These are phyloP conservation scores for Pestalotiopsis sp. DNA, from an alignment of 2,329 filamentous ascomycete genomes.

Conservation along the genomic window DNA sequence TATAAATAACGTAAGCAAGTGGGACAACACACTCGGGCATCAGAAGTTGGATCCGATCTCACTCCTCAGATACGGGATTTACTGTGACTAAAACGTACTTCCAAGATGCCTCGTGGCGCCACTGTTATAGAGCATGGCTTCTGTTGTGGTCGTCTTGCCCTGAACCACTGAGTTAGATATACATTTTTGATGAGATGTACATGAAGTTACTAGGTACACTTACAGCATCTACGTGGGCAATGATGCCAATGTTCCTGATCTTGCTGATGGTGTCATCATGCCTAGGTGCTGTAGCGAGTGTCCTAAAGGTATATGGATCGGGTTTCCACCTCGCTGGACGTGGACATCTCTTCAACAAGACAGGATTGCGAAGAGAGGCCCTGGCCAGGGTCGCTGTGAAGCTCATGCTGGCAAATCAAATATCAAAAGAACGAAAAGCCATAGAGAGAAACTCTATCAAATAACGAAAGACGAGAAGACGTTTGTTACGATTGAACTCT, in stretches of 20 bases:
- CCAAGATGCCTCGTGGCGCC: conserved; percentile 86
- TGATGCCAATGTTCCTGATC: conserved; percentile 95
- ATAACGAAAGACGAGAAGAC: not conserved
- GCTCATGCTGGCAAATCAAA: conserved; percentile 23
- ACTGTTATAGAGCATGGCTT: conserved; percentile 98
- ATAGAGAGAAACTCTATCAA: not conserved
- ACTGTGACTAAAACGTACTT: conserved; percentile 40
- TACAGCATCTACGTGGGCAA: conserved; percentile 94
- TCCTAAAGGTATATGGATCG: conserved; percentile 15
- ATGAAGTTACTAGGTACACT: conserved; percentile 21
- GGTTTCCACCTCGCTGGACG: conserved; percentile 14
- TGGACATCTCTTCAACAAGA: conserved; percentile 17
- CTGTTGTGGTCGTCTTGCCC: conserved; percentile 97
- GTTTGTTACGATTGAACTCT: not conserved
- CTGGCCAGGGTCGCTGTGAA: conserved; percentile 23
- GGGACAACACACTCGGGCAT: not conserved
- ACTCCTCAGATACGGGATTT: not conserved
- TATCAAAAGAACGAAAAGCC: not conserved
- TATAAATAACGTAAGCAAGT: conserved; percentile 23
- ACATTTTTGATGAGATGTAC: not conserved
- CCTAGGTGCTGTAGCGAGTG: conserved; percentile 17
- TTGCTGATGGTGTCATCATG: conserved; percentile 48
- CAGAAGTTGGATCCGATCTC: not conserved
- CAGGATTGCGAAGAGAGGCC: conserved; percentile 24
- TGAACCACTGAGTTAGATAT: conserved; percentile 24